phyloP scores from a whole-genome alignment of 140 eudicot species.

The Erigeron philadelphicus region DNA sequence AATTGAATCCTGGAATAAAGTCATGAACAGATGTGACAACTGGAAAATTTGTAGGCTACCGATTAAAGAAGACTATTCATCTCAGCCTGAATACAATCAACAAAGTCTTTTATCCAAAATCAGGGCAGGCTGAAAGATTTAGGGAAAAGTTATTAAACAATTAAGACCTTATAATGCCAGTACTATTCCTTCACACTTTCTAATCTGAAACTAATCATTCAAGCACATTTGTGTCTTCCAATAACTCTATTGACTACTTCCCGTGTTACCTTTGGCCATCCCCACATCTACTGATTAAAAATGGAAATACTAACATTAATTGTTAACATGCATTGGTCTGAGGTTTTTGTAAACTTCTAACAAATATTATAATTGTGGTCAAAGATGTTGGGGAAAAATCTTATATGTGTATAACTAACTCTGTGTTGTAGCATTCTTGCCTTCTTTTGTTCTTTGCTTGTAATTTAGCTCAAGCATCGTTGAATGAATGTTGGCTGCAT shows the following conservation, averaged over 20 bases:
- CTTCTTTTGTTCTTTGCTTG: conserved; percentile 68
- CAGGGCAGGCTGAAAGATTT: background rate
- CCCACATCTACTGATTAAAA: conserved; percentile 1
- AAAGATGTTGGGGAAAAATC: conserved; percentile 7
- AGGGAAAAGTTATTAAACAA: background rate
- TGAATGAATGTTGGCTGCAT: conserved; percentile 88
- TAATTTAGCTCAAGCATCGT: conserved; percentile 69
- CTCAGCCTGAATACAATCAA: conserved; percentile 11
- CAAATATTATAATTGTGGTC: background rate
- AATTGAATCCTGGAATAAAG: conserved; percentile 56
- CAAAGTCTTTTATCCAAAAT: conserved; percentile 4
- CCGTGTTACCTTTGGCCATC: conserved; percentile 9
- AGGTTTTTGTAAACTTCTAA: background rate
- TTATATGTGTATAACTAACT: conserved; percentile 8
- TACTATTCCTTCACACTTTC: conserved; percentile 1
- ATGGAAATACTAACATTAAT: background rate
- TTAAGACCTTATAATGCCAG: background rate
- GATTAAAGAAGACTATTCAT: conserved; percentile 10
- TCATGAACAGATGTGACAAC: conserved; percentile 8
- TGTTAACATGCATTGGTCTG: conserved; percentile 5
- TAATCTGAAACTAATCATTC: background rate
- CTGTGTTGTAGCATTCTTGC: conserved; percentile 33
- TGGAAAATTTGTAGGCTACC: conserved; percentile 1
- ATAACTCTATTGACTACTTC: background rate
- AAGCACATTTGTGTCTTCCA: conserved; percentile 1